phyloP scores from a whole-genome alignment of 2,329 filamentous ascomycete genomes.

The Diaporthe caulivora region DNA sequence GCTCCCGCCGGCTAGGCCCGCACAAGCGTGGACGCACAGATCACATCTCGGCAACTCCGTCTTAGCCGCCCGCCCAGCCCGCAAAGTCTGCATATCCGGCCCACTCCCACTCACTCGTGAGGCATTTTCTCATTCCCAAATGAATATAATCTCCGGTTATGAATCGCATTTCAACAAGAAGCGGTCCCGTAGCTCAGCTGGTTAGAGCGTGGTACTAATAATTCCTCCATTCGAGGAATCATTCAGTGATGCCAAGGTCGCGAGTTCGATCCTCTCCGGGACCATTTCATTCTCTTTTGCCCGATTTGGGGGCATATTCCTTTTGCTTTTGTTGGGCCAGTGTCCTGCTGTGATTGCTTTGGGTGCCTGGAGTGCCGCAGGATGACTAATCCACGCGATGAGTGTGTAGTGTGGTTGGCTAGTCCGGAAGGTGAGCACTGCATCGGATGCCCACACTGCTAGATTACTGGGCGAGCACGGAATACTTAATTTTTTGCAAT shows the following conservation, averaged over 20 bases:
- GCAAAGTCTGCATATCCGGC: not conserved
- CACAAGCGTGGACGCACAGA: not conserved
- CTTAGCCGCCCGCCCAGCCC: not conserved
- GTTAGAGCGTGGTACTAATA: constrained; percentile 40
- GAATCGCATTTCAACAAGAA: not conserved
- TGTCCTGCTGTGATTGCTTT: not conserved
- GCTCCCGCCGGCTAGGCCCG: not conserved
- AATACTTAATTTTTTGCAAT: too few relatives aligned
- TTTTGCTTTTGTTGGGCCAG: not conserved
- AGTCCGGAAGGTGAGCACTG: too few relatives aligned
- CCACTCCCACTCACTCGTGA: not conserved
- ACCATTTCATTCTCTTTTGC: constrained; percentile 14
- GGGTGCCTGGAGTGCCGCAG: not conserved
- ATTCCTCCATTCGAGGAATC: not conserved
- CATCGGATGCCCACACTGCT: too few relatives aligned
- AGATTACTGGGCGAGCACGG: too few relatives aligned
- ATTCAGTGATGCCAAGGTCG: constrained; percentile 33
- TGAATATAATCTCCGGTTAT: fast-evolving
- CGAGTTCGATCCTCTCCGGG: constrained; percentile 38
- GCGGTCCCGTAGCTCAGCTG: constrained; percentile 39
- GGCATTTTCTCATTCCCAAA: not conserved
- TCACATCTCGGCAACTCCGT: not conserved
- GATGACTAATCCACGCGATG: not conserved
- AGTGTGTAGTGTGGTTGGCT: not conserved
- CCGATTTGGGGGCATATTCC: not conserved